Conservation (phyloP, 2,329 filamentous ascomycete genomes). For the Alternaria panax region DNA sequence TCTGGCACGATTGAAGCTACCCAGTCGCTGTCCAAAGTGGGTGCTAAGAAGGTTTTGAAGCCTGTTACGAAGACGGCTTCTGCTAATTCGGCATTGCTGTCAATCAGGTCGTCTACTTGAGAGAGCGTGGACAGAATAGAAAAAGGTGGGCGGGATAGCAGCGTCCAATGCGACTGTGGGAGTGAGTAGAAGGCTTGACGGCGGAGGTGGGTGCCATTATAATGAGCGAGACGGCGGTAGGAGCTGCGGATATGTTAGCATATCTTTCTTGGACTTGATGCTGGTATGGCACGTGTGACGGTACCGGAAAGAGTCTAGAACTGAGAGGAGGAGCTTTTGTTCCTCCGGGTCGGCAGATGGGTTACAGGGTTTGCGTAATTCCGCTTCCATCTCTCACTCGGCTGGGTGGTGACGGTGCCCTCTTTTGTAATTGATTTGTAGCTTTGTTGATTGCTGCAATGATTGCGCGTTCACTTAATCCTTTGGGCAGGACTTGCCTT, state of each 20-base stretch:
- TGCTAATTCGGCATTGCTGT: conserved; percentile 83
- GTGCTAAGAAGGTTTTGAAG: conserved; percentile 45
- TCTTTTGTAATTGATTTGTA: neutral
- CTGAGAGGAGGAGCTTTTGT: conserved; percentile 76
- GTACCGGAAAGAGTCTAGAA: conserved; percentile 89
- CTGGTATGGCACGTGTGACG: neutral
- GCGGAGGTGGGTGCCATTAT: conserved; percentile 88
- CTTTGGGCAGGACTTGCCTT: neutral
- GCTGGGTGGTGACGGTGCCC: neutral
- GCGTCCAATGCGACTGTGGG: conserved; percentile 80
- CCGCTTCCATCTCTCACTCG: conserved; percentile 30
- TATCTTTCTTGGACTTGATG: too few species aligned
- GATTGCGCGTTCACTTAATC: neutral
- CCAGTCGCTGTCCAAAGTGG: conserved; percentile 43
- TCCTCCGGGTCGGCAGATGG: conserved; percentile 80
- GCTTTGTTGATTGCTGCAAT: neutral
- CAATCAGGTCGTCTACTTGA: conserved; percentile 85
- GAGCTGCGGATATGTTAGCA: conserved; percentile 62
- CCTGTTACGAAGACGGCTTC: conserved; percentile 72
- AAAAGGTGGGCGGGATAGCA: conserved; percentile 83
- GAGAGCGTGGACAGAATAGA: conserved; percentile 80
- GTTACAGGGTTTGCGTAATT: conserved; percentile 70
- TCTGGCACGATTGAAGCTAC: conserved; percentile 41
- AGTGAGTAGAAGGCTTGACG: conserved; percentile 93
- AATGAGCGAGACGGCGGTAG: conserved; percentile 84